A percentile compares a stretch with the other conserved stretches of the same genome.
Conservation (phyloP, 2,329 filamentous ascomycete genomes). For the Colletotrichum sp. region DNA sequence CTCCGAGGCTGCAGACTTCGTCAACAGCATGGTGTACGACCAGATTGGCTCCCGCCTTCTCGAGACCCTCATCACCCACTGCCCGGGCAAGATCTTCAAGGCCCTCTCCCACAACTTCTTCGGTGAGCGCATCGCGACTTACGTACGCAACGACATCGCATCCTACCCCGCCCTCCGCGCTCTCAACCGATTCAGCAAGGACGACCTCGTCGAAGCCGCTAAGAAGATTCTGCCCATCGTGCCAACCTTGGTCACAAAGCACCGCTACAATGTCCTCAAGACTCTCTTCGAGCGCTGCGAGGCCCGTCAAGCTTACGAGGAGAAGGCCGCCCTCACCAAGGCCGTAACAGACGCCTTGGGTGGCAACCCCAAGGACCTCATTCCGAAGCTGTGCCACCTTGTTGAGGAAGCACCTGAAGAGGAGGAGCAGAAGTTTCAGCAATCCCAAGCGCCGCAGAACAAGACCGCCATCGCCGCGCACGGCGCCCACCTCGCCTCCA, state of each 20-base stretch:
- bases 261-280: conserved; percentile 79
- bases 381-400: conserved; percentile 55
- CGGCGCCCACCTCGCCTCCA: conserved; percentile 80
- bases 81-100: conserved; percentile 91
- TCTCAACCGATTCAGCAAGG: conserved; percentile 82
- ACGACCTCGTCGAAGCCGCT: conserved; percentile 79
- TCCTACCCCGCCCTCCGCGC: conserved; percentile 86
- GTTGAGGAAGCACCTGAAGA: conserved; percentile 33
- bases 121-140: conserved; percentile 76
- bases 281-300: conserved; percentile 83
- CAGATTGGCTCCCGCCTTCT: conserved; percentile 87
- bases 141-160: conserved; percentile 89
- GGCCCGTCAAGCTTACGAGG: conserved; percentile 65
- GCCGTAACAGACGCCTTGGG: conserved; percentile 55
- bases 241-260: conserved; percentile 73
- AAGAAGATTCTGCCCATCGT: conserved; percentile 76
- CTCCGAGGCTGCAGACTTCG: conserved; percentile 76
- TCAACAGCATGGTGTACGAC: conserved; percentile 89
- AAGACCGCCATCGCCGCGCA: conserved; percentile 66
- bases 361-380: conserved; percentile 49
- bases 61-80: conserved; percentile 81
- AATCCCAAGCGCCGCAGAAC: conserved; percentile 54
- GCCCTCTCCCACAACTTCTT: conserved; percentile 81
- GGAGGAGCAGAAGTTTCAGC: conserved; percentile 36
- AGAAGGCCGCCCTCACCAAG: conserved; percentile 52